Conservation (phyloP, 1,284 basidiomycete genomes). For the Melampsora abietis-canadensis region DNA sequence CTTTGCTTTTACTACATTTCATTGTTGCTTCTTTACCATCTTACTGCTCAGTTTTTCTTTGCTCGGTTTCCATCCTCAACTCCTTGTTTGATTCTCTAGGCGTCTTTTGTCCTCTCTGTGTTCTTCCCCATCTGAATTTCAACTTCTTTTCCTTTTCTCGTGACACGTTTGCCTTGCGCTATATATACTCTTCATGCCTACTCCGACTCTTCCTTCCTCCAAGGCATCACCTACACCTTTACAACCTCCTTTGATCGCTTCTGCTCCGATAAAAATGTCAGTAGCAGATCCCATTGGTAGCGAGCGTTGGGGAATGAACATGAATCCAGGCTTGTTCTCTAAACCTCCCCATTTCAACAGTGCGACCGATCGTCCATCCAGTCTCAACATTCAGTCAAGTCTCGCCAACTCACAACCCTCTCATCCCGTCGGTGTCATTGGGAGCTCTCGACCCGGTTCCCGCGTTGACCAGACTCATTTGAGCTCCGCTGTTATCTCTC, state of each 20-base stretch:
- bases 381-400: neutral
- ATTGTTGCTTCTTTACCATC: neutral
- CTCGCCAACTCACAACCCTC: neutral
- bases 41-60: neutral
- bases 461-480: constrained; percentile 20
- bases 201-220: constrained; percentile 7
- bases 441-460: constrained; percentile 37
- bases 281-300: neutral
- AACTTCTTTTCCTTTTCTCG: neutral
- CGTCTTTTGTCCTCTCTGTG: neutral
- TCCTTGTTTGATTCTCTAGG: constrained; percentile 10
- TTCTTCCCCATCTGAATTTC: neutral
- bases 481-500: neutral
- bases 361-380: neutral
- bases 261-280: neutral
- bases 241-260: neutral
- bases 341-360: neutral
- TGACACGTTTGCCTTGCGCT: neutral
- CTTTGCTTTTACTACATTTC: neutral
- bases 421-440: constrained; percentile 32
- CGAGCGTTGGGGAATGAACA: neutral
- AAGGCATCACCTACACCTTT: neutral
- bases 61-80: neutral
- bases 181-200: neutral
- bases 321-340: neutral